These are phyloP conservation scores for Eutrema japonicum DNA, from an alignment of 345 rosid species.

Conservation along the genomic window DNA sequence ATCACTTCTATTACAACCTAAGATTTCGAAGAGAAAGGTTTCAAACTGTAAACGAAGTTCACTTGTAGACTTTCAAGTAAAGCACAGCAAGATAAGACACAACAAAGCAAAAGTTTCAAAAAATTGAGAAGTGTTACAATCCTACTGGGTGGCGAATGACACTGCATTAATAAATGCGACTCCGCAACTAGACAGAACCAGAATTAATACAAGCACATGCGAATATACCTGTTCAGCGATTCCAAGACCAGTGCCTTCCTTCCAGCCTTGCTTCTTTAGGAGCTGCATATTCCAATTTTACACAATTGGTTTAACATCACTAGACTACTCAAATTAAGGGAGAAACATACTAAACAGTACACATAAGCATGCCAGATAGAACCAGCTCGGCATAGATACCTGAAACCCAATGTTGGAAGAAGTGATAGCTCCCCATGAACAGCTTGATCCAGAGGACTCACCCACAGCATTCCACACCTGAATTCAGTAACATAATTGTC, in stretches of 20 bases:
- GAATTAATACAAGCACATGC: slow-evolving; percentile 2
- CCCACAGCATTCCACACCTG: slow-evolving; percentile 28
- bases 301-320: background rate
- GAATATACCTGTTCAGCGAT: slow-evolving; percentile 65
- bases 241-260: slow-evolving; percentile 94
- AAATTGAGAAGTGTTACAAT: background rate
- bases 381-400: slow-evolving; percentile 42
- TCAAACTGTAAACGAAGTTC: background rate
- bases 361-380: background rate
- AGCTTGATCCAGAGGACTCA: slow-evolving; percentile 44
- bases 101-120: background rate
- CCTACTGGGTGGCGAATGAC: background rate
- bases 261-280: slow-evolving; percentile 95
- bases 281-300: slow-evolving; percentile 52
- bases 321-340: background rate
- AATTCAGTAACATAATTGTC: background rate
- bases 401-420: slow-evolving; percentile 80
- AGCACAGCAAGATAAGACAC: slow-evolving; percentile 1
- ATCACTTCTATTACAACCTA: background rate
- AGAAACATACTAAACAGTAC: too few relatives aligned
- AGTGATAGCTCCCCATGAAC: slow-evolving; percentile 53
- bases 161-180: background rate
- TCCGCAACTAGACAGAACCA: background rate
- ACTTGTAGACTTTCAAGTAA: background rate
- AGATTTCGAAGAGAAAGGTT: background rate